These are phyloP conservation scores for Lactarius indigo DNA, from an alignment of 768 basidiomycete genomes.

Conservation along the genomic window DNA sequence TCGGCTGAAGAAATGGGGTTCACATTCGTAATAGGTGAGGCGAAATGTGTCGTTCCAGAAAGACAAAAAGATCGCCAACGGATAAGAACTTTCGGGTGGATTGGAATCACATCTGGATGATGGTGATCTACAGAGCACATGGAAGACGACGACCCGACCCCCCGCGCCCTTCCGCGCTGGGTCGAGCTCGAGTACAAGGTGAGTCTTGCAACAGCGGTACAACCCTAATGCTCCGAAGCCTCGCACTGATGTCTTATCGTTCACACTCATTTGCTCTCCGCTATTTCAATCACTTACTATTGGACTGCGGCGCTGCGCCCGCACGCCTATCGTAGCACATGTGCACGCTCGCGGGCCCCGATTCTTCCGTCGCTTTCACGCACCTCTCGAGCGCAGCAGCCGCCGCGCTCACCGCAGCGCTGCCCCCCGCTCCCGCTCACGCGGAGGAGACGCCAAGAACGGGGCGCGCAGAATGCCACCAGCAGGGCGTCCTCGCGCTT, in stretches of 20 bases:
- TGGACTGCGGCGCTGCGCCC: too few relatives aligned
- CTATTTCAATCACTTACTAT: too few relatives aligned
- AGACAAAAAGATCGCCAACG: neutral
- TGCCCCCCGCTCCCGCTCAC: neutral
- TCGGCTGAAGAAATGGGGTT: slow-evolving; percentile 26
- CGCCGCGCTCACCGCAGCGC: slow-evolving; percentile 43
- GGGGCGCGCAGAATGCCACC: slow-evolving; percentile 38
- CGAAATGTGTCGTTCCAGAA: neutral
- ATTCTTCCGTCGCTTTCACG: slow-evolving; percentile 74
- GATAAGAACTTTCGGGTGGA: neutral
- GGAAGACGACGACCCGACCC: slow-evolving; percentile 85
- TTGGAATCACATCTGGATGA: neutral
- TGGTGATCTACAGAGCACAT: slow-evolving; percentile 67
- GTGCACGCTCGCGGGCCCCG: slow-evolving; percentile 67
- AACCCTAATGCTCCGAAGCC: neutral
- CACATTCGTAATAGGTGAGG: slow-evolving; percentile 31
- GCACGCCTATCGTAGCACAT: slow-evolving; percentile 57
- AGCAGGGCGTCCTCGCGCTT: slow-evolving; percentile 54
- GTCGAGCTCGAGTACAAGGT: slow-evolving; percentile 90
- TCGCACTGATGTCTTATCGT: neutral
- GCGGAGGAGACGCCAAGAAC: slow-evolving; percentile 13
- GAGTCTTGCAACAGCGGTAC: slow-evolving; percentile 22
- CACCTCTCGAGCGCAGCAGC: slow-evolving; percentile 75
- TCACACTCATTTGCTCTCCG: too few relatives aligned
- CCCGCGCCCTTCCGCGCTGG: slow-evolving; percentile 78